Conservation (phyloP, 768 basidiomycete genomes). For the Mycena venus region DNA sequence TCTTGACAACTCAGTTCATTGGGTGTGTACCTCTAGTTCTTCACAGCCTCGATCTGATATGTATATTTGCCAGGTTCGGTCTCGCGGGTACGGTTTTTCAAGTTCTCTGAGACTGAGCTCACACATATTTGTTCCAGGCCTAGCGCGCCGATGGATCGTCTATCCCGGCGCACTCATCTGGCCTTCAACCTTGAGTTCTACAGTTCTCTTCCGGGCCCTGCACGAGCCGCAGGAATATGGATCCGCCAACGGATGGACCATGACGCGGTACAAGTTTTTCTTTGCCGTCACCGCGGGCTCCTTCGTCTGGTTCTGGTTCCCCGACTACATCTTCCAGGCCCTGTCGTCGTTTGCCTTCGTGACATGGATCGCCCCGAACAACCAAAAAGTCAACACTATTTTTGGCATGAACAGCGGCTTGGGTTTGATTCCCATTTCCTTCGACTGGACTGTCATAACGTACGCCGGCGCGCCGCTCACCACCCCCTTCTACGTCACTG, state of each 20-base stretch:
- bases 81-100: neutral
- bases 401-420: slow-evolving; percentile 18
- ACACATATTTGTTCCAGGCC: neutral
- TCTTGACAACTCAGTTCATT: slow-evolving; percentile 19
- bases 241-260: slow-evolving; percentile 17
- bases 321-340: slow-evolving; percentile 21
- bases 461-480: slow-evolving; percentile 13
- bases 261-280: slow-evolving; percentile 16
- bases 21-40: neutral
- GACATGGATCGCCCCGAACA: slow-evolving; percentile 9
- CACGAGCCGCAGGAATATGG: slow-evolving; percentile 14
- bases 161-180: slow-evolving; percentile 21
- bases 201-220: slow-evolving; percentile 16
- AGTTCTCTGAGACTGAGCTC: neutral
- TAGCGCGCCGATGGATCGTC: slow-evolving; percentile 19
- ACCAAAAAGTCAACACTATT: slow-evolving; percentile 8
- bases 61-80: neutral
- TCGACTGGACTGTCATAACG: slow-evolving; percentile 11
- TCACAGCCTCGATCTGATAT: neutral
- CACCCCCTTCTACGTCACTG: slow-evolving; percentile 14
- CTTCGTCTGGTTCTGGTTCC: slow-evolving; percentile 23
- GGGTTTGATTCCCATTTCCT: slow-evolving; percentile 3
- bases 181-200: slow-evolving; percentile 10
- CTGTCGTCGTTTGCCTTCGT: slow-evolving; percentile 19
- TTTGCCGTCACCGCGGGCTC: slow-evolving; percentile 2